These are phyloP conservation scores for Adiantum capillusveneris DNA, from an alignment of 75 land plant species.

Conservation along the genomic window DNA sequence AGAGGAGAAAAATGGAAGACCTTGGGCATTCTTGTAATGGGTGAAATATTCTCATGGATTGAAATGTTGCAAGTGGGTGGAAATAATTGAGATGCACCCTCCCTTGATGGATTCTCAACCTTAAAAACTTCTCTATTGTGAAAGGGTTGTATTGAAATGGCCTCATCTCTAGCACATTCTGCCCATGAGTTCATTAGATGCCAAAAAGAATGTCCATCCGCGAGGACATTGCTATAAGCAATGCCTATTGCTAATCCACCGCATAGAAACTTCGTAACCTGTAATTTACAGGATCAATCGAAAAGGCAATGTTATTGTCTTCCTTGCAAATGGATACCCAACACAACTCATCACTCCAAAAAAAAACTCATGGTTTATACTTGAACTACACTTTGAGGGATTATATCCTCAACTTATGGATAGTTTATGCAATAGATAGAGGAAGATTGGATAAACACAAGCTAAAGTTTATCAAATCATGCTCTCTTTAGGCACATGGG, in stretches of 20 bases:
- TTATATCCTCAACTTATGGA: too few species aligned
- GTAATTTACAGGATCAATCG: neutral
- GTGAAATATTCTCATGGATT: constrained; percentile 8
- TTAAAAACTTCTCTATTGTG: constrained; percentile 21
- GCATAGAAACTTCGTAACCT: constrained; percentile 28
- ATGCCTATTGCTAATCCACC: constrained; percentile 56
- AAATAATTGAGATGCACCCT: neutral
- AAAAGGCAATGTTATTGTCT: too few species aligned
- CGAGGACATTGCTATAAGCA: constrained; percentile 33
- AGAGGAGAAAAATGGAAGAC: constrained; percentile 31
- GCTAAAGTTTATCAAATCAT: too few species aligned
- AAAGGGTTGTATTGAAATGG: constrained; percentile 20
- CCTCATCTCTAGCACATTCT: constrained; percentile 11
- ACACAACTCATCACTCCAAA: too few species aligned
- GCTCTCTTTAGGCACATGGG: too few species aligned
- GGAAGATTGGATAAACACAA: too few species aligned
- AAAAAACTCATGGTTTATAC: too few species aligned
- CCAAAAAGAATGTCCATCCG: constrained; percentile 42
- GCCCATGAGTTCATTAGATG: constrained; percentile 57
- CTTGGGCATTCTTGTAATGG: neutral
- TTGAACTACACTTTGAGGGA: too few species aligned
- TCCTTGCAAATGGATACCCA: too few species aligned
- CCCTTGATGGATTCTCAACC: neutral
- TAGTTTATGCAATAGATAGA: too few species aligned
- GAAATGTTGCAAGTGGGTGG: constrained; percentile 14